Evolutionary conservation across 306 rosid species (phyloP), one percentile per base, ranked within the genome.

Genomic region (Medicago ruthenica): DNA sequence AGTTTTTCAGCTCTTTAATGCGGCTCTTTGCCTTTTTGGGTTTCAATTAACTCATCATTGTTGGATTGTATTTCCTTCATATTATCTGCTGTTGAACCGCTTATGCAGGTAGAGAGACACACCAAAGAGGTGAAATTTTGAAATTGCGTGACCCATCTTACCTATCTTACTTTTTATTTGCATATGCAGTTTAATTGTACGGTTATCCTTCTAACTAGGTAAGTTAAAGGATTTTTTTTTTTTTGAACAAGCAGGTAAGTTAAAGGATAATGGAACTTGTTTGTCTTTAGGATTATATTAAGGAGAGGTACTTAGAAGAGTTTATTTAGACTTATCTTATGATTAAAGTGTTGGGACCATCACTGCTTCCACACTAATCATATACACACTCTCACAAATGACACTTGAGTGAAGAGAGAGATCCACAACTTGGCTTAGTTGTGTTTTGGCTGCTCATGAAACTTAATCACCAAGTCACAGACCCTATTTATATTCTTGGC

Each of bases 1-100:
- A 61, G 59, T 41, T 68, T 74, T 31, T 57, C 74, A 67, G 71
- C 62, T 58, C 75, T n/a, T 16, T 8, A 66, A 44, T 74, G 41
- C 58, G 8, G 59, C 40, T 70, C 40, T 14, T 22, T 68, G 65
- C 48, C 57, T 27, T 0, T 64, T 14, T 44, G 63, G 61, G 55
- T 73, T 44, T 50, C 20, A 11, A 78, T 48, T 66, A 59, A 7
- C 21, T 45, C 57, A 67, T 68, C 21, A 5, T 34, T 0, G 7
- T 61, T 61, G 21, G 67, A 15, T 20, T 48, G 17, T 17, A 31
- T 41, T 72, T 63, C 14, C 14, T 54, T 64, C 41, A 64, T 51
- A 41, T 37, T 13, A 50, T 51, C 55, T 9, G 27, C 17, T 8
- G 44, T 36, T 63, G 40, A 65, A 64, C 7, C 16, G 2, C 58